Percentiles rank a stretch among this genome's conserved stretches.
Conservation (phyloP, 2,329 filamentous ascomycete species). For the Sphaceloma murrayae region DNA sequence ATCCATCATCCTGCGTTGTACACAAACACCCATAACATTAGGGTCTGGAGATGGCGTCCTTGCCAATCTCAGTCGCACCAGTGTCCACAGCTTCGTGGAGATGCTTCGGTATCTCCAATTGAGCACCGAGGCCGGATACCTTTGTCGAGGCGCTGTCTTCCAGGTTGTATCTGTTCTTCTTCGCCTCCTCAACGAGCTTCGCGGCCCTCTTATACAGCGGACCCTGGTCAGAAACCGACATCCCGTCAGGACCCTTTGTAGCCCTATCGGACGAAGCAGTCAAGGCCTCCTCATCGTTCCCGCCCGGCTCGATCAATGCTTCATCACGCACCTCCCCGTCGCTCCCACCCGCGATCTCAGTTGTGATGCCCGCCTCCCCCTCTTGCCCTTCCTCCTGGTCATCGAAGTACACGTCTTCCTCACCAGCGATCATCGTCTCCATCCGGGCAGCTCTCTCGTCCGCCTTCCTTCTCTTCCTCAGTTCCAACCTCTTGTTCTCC, state of each 20-base stretch:
- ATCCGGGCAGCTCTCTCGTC: background rate
- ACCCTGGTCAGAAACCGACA: too few species aligned
- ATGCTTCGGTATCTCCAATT: slow-evolving; percentile 12
- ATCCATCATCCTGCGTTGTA: too few species aligned
- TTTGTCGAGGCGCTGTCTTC: background rate
- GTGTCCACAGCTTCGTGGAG: slow-evolving; percentile 8
- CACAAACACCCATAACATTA: too few species aligned
- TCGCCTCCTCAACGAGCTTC: background rate
- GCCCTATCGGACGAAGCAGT: background rate
- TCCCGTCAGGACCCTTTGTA: too few species aligned
- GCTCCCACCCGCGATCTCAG: background rate
- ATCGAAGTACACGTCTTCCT: background rate
- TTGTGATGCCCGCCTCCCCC: background rate
- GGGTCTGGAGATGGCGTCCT: background rate
- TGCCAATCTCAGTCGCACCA: slow-evolving; percentile 1
- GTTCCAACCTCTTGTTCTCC: slow-evolving; percentile 5
- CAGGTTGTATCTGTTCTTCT: background rate
- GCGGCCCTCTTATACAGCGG: background rate
- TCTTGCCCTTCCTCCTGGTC: background rate
- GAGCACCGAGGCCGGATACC: background rate
- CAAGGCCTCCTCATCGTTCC: background rate
- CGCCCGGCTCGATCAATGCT: background rate
- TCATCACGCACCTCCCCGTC: background rate
- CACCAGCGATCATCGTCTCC: background rate
- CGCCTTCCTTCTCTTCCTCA: background rate